Base-by-base conservation (phyloP, 2,329 filamentous ascomycete genomes). In the Phoma herbarum region DNA sequence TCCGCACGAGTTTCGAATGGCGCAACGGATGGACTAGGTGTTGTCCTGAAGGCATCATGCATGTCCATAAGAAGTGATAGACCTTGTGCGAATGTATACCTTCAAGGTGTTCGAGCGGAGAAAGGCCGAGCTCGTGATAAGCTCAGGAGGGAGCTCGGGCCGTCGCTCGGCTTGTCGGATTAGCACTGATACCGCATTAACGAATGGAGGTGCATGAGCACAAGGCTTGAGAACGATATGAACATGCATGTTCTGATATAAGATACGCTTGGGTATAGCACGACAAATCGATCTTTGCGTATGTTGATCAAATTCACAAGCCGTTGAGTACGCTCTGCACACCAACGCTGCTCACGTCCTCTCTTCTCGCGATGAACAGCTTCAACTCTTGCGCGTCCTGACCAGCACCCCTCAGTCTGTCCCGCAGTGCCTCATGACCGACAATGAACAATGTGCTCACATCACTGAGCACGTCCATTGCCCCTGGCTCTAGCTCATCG, bases 381-480 rank as follows among this genome's bases (percentile, higher is more conserved):
- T 91, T 89, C 75, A 97, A 88, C 66, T 82, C 81, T n/a, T 71
- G 71, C 61, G 75, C 78, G 68, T 83, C 81, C n/a, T 75, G 77
- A 33, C 69, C 59, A 23, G 79, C 78, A 37, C 80, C 80, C 61
- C 80, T 78, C 54, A 85, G 68, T 44, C 82, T 74, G 70, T 85
- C 83, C 63, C 81, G 77, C 63, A 85, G 63, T 25, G 83, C 82
- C 60, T 84, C 82, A 0, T 82, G 81, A 2, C 92, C 92, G 70
- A 99, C 92, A 63, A 99, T 96, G 75, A 99, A 99, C 52, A 99
- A 80, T 72, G 93, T 97, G 11, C 93, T 94, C 58, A 99, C 92
- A 81, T 99, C 95, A 25, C 92, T 89, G 60, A 99, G 80, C 44
- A 97, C 86, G 80, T 99, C 94, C 65, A 97, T 86, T 52, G 87